Evolutionary conservation across 306 rosid species (phyloP), one percentile per base, ranked within the genome.

Genomic region (Crotalaria pallida): DNA sequence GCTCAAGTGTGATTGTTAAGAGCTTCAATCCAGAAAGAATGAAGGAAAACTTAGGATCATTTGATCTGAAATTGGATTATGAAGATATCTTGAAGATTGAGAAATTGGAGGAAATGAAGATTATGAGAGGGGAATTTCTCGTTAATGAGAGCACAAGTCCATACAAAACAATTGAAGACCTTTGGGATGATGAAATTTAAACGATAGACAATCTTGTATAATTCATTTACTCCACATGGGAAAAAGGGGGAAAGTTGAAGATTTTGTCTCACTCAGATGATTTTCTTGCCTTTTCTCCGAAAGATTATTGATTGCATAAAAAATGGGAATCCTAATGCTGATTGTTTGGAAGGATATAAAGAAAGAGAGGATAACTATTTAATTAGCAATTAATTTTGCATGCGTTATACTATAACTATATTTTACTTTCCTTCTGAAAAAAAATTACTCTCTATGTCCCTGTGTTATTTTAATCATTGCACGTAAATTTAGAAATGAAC

Each of bases 1-100:
- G 94, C 7, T 84, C 96, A 47, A 93, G 98, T 80, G 85, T 90
- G 85, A 84, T 93, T 22, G 97, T 88, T 68, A 93, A 93, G 80
- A 93, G 97, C 79, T 93, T 86, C 57, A 87, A 82, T 36, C 72
- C 78, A 65, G 79, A 77, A 15, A 86, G 98, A 73, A 82, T 93
- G 83, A 81, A 63, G 69, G 96, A 93, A 69, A 90, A 93, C 77
- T 72, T 93, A 1, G 79, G 48, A 6, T 82, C 94, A 50, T 61
- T 74, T 50, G 78, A 84, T 73, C 18, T 93, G 31, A 80, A 73
- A 74, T 87, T 93, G 88, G 84, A 84, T 45, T 84, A 74, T 15
- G 81, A 81, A 27, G 98, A 90, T 69, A 65, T 84, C 18, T 17
- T 76, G n/a, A 80, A 82, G 60, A 87, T 90, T 50, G 96, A 88